phyloP scores from a whole-genome alignment of 2,329 filamentous ascomycete genomes.

The Colletotrichum plurivorum region DNA sequence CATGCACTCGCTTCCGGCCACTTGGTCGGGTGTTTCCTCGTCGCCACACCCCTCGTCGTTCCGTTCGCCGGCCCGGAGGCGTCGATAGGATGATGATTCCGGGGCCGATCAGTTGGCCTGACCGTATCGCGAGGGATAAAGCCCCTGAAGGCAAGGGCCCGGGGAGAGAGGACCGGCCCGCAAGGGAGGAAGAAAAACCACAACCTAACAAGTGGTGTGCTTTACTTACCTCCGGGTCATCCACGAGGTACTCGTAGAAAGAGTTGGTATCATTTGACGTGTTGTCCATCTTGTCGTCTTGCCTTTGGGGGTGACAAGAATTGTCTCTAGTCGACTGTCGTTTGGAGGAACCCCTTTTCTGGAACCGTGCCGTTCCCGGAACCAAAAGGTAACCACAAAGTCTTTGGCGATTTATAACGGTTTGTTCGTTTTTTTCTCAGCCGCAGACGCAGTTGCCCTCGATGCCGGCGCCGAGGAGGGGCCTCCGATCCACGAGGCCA shows the following conservation, averaged over 20 bases:
- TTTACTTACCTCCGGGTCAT: constrained; percentile 34
- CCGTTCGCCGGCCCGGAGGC: background rate
- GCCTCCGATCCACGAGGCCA: constrained; percentile 23
- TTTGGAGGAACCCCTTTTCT: constrained; percentile 25
- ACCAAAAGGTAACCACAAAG: constrained; percentile 15
- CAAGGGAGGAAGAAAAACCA: background rate
- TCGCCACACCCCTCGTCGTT: constrained; percentile 1
- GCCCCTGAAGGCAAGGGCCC: constrained; percentile 6
- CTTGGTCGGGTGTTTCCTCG: constrained; percentile 13
- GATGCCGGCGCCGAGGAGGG: constrained; percentile 20
- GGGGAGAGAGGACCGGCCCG: background rate
- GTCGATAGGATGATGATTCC: background rate
- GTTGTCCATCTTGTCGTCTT: constrained; percentile 28
- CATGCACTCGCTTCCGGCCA: constrained; percentile 14
- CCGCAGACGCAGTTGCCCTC: constrained; percentile 24
- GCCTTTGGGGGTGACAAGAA: background rate
- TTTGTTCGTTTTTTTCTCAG: constrained; percentile 10
- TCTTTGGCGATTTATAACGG: constrained; percentile 32
- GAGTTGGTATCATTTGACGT: constrained; percentile 24
- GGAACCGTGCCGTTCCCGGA: constrained; percentile 15
- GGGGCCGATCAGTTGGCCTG: constrained; percentile 4
- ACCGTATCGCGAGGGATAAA: background rate
- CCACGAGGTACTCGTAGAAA: constrained; percentile 36
- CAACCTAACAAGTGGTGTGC: constrained; percentile 4
- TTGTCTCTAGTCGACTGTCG: background rate